Evolutionary conservation across 2,329 filamentous ascomycete species (phyloP).

Genomic region (Fusarium chuoi): DNA sequence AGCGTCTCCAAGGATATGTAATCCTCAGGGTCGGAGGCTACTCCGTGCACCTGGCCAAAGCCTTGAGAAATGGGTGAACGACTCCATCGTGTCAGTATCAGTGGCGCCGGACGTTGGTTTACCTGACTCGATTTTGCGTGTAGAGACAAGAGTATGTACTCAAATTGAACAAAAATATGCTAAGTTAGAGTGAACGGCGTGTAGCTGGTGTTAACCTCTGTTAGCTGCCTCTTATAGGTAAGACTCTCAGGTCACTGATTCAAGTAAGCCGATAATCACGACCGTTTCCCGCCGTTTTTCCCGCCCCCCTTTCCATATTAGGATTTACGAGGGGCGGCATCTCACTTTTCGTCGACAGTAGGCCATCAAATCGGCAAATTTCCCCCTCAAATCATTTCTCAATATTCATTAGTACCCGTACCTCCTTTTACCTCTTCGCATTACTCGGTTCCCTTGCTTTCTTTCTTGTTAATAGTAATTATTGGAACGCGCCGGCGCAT

Average conservation of each 20-base stretch:
- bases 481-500: conserved; percentile 15
- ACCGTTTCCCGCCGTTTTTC: conserved; percentile 28
- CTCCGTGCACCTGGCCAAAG: not conserved
- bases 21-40: conserved; percentile 9
- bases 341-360: conserved; percentile 24
- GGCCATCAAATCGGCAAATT: conserved; percentile 33
- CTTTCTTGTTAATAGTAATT: conserved; percentile 9
- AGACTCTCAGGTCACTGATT: conserved; percentile 22
- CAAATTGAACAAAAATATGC: not conserved
- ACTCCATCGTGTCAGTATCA: conserved; percentile 15
- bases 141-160: conserved; percentile 2
- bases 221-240: not conserved
- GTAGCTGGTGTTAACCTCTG: not conserved
- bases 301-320: conserved; percentile 34
- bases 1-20: not conserved
- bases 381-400: conserved; percentile 21
- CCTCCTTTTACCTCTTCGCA: conserved; percentile 16
- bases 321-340: conserved; percentile 19
- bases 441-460: conserved; percentile 11
- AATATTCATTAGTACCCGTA: conserved; percentile 16
- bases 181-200: not conserved
- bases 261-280: conserved; percentile 13
- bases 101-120: conserved; percentile 17
- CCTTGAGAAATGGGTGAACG: conserved; percentile 12
- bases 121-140: conserved; percentile 8